phyloP scores from a whole-genome alignment of 805 yeast genomes.

The Torulaspora franciscae region DNA sequence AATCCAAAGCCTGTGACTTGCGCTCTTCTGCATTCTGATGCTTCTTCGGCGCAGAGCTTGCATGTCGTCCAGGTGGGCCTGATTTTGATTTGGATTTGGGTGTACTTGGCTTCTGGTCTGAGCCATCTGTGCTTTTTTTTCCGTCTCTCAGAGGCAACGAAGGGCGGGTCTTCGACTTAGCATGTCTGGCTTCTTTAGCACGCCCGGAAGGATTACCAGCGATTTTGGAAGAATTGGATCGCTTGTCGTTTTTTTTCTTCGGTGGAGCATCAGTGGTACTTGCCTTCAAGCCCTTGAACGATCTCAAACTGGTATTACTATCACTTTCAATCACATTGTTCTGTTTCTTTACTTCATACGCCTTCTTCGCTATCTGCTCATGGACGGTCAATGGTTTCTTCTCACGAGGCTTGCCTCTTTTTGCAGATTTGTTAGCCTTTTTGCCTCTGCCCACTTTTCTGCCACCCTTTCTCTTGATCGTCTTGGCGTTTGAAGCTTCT shows the following conservation, averaged over 20 bases:
- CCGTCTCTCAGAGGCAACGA: too few relatives aligned
- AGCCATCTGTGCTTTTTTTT: too few relatives aligned
- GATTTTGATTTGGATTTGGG: too few relatives aligned
- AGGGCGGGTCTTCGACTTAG: too few relatives aligned
- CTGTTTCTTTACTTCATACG: conserved; percentile 25
- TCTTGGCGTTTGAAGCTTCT: conserved; percentile 28
- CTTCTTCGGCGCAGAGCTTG: too few relatives aligned
- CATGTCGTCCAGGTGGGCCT: too few relatives aligned
- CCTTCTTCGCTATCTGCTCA: conserved; percentile 28
- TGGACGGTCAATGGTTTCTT: conserved; percentile 26
- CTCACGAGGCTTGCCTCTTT: conserved; percentile 12
- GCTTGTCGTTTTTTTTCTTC: not conserved
- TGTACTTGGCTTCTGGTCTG: too few relatives aligned
- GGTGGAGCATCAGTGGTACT: conserved; percentile 3
- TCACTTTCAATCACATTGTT: conserved; percentile 41
- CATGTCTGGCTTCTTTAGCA: not conserved
- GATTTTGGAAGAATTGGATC: not conserved
- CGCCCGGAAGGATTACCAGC: not conserved
- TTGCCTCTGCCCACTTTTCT: conserved; percentile 39
- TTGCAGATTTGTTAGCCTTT: conserved; percentile 16
- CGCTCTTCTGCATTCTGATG: too few relatives aligned
- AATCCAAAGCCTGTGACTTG: too few relatives aligned
- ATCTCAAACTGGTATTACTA: conserved; percentile 38
- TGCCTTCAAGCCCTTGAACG: conserved; percentile 36
- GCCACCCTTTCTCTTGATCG: conserved; percentile 23